phyloP scores from a whole-genome alignment of 2,329 filamentous ascomycete genomes.

The Colletotrichum agaves region DNA sequence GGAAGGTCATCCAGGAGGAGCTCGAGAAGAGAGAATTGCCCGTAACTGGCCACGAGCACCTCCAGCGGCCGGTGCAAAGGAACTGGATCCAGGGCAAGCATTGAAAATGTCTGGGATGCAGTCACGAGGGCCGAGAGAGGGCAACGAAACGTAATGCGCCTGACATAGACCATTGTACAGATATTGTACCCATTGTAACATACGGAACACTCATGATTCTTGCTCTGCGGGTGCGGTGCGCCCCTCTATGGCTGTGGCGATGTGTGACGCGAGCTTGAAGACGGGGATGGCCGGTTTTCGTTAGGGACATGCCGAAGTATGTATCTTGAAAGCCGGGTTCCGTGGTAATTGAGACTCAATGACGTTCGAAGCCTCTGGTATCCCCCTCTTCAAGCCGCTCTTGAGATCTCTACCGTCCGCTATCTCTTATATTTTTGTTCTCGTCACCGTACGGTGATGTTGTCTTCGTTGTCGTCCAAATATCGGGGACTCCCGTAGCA shows the following conservation, averaged over 20 bases:
- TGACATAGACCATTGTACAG: slow-evolving; percentile 36
- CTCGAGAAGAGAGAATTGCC: slow-evolving; percentile 71
- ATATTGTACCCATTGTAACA: slow-evolving; percentile 40
- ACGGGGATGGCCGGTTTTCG: neutral
- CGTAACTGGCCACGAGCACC: slow-evolving; percentile 57
- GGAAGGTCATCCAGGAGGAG: slow-evolving; percentile 83
- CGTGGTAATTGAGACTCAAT: too few relatives aligned
- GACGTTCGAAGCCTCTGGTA: too few relatives aligned
- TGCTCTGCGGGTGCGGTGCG: neutral
- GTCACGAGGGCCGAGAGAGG: neutral
- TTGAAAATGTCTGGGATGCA: slow-evolving; percentile 39
- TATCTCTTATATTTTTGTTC: too few relatives aligned
- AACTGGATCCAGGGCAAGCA: slow-evolving; percentile 54
- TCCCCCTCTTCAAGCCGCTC: too few relatives aligned
- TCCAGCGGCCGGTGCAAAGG: slow-evolving; percentile 55
- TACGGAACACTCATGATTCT: slow-evolving; percentile 34
- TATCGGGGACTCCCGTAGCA: too few relatives aligned
- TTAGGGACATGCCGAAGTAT: too few relatives aligned
- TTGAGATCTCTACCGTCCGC: too few relatives aligned
- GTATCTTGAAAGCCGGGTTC: too few relatives aligned
- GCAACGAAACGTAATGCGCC: slow-evolving; percentile 17
- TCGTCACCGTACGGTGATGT: too few relatives aligned
- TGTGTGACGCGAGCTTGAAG: neutral
- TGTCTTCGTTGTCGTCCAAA: too few relatives aligned
- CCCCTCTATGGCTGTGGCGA: neutral